Base-by-base conservation (phyloP, 164 flowering plant species). In the Vitis labrusca region DNA sequence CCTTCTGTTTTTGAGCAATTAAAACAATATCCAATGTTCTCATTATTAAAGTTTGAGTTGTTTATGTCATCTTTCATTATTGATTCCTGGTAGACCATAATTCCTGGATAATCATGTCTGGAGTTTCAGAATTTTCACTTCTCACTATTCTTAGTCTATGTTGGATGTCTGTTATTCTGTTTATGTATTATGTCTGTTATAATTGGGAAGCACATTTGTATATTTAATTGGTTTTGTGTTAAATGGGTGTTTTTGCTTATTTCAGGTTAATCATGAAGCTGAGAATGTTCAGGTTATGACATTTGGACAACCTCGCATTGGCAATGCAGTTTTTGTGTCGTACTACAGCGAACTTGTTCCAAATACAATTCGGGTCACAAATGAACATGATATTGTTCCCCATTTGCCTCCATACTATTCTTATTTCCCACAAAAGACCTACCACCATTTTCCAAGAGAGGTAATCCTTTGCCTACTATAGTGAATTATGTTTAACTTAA, bases 301-400 rank as follows among this genome's bases (percentile, higher is more conserved):
- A 70, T 96, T 91, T 86, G 99, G 99, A 71, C 99, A 93, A 70
- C 99, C 99, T 68, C 94, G 98, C 52, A 78, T 93, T 67, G 99
- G 99, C 37, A 96, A 96, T 86, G 90, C 95, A 57, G 94, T 61
- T 71, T 96, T 96, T 81, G 89, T 91, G 62, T 83, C 97, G 16
- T 89, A 85, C 80, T 96, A 85, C 68, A 88, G 79, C 62, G 23
- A 89, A 72, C 66, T 79, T 48, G 85, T 96, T 55, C 98, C 97
- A 27, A 81, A 92, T 65, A 85, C 97, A 32, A 63, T 92, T 50
- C 86, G 99, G 30, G 79, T 96, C 29, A 89, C 94, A 16, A 69
- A 96, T 82, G 88, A 77, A 10, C 95, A 91, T 82, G 99, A 96
- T 69, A 83, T 96, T 44, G 98, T 96, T 19, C 97, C 99, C 59